Evolutionary conservation across 2,329 filamentous ascomycete species (phyloP).

Genomic region (Aspergillus niger): DNA sequence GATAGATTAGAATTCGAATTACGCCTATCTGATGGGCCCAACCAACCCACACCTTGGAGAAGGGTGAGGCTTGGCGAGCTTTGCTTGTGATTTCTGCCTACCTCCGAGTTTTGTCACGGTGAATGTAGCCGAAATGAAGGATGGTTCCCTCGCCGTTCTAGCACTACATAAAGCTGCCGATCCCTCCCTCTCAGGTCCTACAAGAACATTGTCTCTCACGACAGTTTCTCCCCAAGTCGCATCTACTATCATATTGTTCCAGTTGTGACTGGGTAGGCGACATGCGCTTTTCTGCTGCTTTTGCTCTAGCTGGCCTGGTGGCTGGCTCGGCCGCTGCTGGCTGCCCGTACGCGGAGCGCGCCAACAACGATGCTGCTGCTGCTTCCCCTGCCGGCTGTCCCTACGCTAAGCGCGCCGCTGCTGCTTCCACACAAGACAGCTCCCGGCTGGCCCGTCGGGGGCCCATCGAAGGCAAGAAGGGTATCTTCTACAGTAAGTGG

Average conservation of each 20-base stretch:
- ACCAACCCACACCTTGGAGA: background rate
- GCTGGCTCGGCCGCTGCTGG: constrained; percentile 2
- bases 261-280: background rate
- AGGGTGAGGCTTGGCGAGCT: background rate
- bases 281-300: constrained; percentile 6
- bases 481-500: constrained; percentile 7
- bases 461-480: constrained; percentile 4
- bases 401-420: constrained; percentile 1
- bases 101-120: background rate
- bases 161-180: background rate
- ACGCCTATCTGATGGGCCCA: background rate
- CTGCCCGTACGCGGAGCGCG: constrained; percentile 4
- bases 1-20: background rate
- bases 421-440: background rate
- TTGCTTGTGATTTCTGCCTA: background rate
- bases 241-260: background rate
- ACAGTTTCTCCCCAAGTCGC: background rate
- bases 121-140: background rate
- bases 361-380: background rate
- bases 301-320: constrained; percentile 3
- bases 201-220: background rate
- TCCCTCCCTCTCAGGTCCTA: background rate
- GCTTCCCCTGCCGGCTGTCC: constrained; percentile 1
- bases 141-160: background rate
- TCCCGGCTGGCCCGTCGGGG: background rate